phyloP scores from a whole-genome alignment of 495 filamentous ascomycete genomes.

The Clohesyomyces aquaticus region DNA sequence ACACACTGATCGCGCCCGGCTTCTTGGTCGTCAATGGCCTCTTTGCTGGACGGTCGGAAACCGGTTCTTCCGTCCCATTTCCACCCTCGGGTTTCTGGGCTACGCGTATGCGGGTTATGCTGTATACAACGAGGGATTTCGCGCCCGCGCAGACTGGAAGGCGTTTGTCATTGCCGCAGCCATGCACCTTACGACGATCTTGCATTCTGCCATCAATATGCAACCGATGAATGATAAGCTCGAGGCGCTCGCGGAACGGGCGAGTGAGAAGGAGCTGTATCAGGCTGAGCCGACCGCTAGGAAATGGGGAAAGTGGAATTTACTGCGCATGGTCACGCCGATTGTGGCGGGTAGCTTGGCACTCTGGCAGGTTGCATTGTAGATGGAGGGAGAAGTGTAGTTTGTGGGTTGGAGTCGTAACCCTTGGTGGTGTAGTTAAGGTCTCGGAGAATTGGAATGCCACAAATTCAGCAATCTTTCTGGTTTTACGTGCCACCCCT shows the following conservation, averaged over 20 bases:
- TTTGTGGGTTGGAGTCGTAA: too few species aligned
- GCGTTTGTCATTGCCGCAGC: constrained; percentile 48
- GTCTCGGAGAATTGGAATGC: too few species aligned
- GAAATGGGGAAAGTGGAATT: constrained; percentile 37
- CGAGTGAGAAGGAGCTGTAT: constrained; percentile 29
- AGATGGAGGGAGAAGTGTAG: too few species aligned
- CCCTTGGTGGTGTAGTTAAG: too few species aligned
- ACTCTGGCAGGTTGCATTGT: constrained; percentile 41
- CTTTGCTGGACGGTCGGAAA: constrained; percentile 55
- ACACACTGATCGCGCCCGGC: constrained; percentile 47
- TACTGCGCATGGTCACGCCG: constrained; percentile 43
- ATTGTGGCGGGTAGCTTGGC: constrained; percentile 50
- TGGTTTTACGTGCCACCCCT: too few species aligned
- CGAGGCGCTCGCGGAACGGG: constrained; percentile 43
- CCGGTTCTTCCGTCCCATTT: constrained; percentile 55
- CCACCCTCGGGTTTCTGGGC: constrained; percentile 52
- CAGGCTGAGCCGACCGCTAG: constrained; percentile 25
- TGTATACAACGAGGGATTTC: constrained; percentile 27
- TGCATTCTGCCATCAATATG: constrained; percentile 56
- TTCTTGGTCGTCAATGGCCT: constrained; percentile 55
- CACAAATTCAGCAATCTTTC: too few species aligned
- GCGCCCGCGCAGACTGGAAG: constrained; percentile 45
- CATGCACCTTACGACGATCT: constrained; percentile 52
- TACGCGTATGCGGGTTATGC: constrained; percentile 50
- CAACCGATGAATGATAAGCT: constrained; percentile 56